phyloP scores from a whole-genome alignment of 345 rosid species.

The Corymbia maculata region DNA sequence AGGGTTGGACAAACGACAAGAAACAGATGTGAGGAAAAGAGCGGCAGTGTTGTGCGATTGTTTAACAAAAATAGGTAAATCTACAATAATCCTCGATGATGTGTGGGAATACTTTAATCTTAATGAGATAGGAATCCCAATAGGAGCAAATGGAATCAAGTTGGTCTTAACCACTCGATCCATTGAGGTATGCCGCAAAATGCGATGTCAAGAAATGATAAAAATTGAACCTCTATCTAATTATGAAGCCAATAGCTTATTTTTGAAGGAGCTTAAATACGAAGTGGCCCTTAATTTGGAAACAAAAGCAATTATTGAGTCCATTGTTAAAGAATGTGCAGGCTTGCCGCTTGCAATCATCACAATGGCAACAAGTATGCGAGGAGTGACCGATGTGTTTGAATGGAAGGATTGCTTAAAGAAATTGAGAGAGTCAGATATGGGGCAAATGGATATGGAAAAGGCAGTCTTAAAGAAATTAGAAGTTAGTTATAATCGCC shows the following conservation, averaged over 20 bases:
- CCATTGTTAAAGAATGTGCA: conserved; percentile 1
- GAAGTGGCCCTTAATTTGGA: neutral
- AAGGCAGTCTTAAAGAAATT: neutral
- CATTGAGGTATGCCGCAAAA: neutral
- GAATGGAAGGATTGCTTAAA: conserved; percentile 5
- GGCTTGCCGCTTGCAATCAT: conserved; percentile 10
- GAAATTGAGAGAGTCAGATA: neutral
- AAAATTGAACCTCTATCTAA: neutral
- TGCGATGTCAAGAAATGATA: neutral
- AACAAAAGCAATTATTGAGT: neutral
- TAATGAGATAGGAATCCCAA: neutral
- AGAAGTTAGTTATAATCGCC: conserved; percentile 4
- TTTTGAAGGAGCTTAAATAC: neutral
- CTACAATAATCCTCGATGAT: neutral
- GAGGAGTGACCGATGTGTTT: neutral
- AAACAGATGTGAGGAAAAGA: neutral
- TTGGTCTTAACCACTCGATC: neutral
- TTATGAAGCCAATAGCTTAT: neutral
- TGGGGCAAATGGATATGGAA: neutral
- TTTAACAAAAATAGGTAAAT: neutral
- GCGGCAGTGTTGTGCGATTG: neutral
- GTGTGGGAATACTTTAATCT: neutral
- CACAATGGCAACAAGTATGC: conserved; percentile 8
- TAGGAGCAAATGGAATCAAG: neutral
- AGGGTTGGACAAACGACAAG: neutral